Base-by-base conservation (phyloP, 2,329 filamentous ascomycete species). In the Bipolaris zeicola region DNA sequence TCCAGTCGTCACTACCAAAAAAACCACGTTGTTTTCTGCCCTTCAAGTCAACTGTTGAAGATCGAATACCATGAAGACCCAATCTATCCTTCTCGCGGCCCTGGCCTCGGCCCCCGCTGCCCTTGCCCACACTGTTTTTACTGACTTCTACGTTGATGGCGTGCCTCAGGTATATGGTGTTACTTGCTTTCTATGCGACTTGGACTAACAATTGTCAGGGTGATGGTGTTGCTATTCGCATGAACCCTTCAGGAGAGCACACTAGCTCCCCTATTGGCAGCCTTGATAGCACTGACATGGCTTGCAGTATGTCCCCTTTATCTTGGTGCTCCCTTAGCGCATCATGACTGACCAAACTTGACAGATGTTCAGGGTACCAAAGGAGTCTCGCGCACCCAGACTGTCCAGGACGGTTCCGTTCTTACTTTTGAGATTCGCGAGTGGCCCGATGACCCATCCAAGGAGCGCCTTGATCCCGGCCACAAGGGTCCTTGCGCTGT, bases 401-500 rank as follows among this genome's bases (percentile, higher is more conserved):
- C 73, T 13, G 73, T 77, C 46, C 67, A 74, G 5, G 81, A 84
- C 5, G 85, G 84, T 45, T 78, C 83, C 26, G 83, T 80, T 18
- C 76, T 91, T 54, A 87, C 85, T 13, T 89, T 92, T 66, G 82
- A 89, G 69, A 90, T 86, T 78, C 86, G 87, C 56, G 76, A 81
- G 54, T 87, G 81, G 75, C 81, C 88, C 43, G 80, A 87, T 69
- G 82, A 80, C 42, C 75, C 80, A 24, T 69, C 80, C 33, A 80
- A 83, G 3, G 83, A 84, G 20, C 76, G 81, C 55, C 82, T 92
- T 55, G 88, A 88, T 69, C 67, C 70, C 11, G 83, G 81, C 33
- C 87, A 89, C 75, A 82, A 85, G 71, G 89, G 89, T 0, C 88
- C 89, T 46, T 90, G 89, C 68, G 83, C 88, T 26, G 83, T 92